Percentiles rank a stretch among this genome's conserved stretches.
phyloP scores from a whole-genome alignment of 371 early-diverging fungal species.

The Mucor racemosus region DNA sequence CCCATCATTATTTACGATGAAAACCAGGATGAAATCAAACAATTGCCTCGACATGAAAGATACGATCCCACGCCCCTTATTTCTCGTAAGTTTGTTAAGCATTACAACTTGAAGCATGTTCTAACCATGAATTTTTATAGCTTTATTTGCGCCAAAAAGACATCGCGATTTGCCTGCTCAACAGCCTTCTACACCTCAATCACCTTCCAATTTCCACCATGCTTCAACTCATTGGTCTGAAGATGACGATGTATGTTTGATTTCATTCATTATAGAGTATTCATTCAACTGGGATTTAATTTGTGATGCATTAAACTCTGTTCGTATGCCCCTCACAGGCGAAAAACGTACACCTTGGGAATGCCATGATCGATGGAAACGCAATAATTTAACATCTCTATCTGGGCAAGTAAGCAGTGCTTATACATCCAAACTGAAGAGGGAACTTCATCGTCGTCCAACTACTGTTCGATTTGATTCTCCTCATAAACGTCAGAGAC shows the following conservation, averaged over 20 bases:
- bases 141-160: conserved; percentile 56
- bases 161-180: conserved; percentile 49
- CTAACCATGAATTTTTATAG: conserved; percentile 15
- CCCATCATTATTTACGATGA: conserved; percentile 31
- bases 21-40: conserved; percentile 32
- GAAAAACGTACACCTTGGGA: conserved; percentile 73
- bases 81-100: conserved; percentile 39
- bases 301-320: conserved; percentile 61
- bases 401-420: conserved; percentile 49
- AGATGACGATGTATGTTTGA: conserved; percentile 73
- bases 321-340: conserved; percentile 56
- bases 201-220: conserved; percentile 27
- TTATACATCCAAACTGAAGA: conserved; percentile 18
- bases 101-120: not conserved
- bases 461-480: conserved; percentile 26
- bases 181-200: conserved; percentile 52
- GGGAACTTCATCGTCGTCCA: conserved; percentile 35
- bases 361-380: conserved; percentile 62
- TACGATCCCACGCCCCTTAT: conserved; percentile 32
- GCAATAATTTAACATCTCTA: conserved; percentile 46
- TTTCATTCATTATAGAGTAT: conserved; percentile 59
- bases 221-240: conserved; percentile 59
- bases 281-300: conserved; percentile 76
- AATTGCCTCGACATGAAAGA: conserved; percentile 35
- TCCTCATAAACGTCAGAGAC: conserved; percentile 36